Conservation (phyloP, 2,329 filamentous ascomycete species). For the Sarocladium oryzae region DNA sequence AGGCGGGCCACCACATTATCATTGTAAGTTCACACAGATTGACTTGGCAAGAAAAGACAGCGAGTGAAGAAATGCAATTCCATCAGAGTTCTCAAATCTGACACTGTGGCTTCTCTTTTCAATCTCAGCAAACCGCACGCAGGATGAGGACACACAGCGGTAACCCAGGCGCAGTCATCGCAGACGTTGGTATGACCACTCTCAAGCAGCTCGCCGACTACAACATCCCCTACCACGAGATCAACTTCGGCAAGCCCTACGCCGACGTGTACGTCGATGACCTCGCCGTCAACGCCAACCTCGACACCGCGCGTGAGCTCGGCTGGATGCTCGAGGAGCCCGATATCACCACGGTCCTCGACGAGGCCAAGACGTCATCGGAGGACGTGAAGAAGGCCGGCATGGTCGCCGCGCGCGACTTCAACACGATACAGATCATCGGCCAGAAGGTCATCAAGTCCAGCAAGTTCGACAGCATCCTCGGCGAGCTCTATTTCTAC, state of each 20-base stretch:
- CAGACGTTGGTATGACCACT: constrained; percentile 20
- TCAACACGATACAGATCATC: constrained; percentile 24
- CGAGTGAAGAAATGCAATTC: too few species aligned
- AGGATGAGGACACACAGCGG: constrained; percentile 22
- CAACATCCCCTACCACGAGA: constrained; percentile 22
- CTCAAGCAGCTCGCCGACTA: constrained; percentile 21
- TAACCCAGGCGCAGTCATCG: constrained; percentile 21
- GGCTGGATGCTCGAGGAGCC: constrained; percentile 23
- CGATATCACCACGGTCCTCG: constrained; percentile 7
- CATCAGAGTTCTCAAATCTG: too few species aligned
- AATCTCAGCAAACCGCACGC: constrained; percentile 18
- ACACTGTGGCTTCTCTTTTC: constrained; percentile 1
- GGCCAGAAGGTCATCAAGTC: constrained; percentile 24
- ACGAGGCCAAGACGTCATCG: constrained; percentile 13
- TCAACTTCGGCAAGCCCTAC: constrained; percentile 24
- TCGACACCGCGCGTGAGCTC: constrained; percentile 22
- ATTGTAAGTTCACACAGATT: constrained; percentile 13
- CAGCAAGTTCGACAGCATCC: constrained; percentile 23
- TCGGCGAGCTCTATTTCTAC: constrained; percentile 27
- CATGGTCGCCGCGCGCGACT: constrained; percentile 23
- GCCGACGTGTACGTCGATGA: constrained; percentile 24
- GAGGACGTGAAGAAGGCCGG: constrained; percentile 9
- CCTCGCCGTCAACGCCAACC: constrained; percentile 20
- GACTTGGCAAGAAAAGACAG: too few species aligned
- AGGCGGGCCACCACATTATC: constrained; percentile 24